phyloP scores from a whole-genome alignment of 2,329 filamentous ascomycete genomes.

The Ophiostoma sp. region DNA sequence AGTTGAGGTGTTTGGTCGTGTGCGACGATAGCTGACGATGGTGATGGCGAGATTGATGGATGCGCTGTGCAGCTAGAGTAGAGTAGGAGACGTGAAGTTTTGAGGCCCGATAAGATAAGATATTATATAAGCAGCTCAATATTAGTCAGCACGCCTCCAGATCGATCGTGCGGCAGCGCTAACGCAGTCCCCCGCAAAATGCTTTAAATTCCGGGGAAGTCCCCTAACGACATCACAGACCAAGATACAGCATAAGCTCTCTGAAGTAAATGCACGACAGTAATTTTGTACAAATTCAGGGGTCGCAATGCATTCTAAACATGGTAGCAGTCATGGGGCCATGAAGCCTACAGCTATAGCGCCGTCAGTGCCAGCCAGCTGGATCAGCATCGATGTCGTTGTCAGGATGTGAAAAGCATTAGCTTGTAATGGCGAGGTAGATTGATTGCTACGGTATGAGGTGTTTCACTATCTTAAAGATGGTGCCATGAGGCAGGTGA shows the following conservation, averaged over 20 bases:
- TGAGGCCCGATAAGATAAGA: slow-evolving; percentile 6
- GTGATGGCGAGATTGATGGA: neutral
- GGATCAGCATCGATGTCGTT: too few relatives aligned
- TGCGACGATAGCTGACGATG: neutral
- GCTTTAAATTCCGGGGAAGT: neutral
- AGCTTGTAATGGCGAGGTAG: too few relatives aligned
- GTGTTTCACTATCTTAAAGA: too few relatives aligned
- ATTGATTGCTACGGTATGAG: too few relatives aligned
- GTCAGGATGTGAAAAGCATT: too few relatives aligned
- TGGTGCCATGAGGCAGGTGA: too few relatives aligned
- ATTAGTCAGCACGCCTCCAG: neutral
- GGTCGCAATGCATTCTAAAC: too few relatives aligned
- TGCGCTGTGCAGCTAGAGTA: too few relatives aligned
- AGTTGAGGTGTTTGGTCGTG: neutral
- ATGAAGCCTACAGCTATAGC: too few relatives aligned
- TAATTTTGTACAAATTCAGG: neutral
- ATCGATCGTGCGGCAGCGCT: neutral
- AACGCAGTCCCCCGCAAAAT: slow-evolving; percentile 1
- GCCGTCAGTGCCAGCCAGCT: too few relatives aligned
- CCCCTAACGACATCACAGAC: neutral
- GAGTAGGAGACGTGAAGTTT: neutral
- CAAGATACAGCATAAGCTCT: neutral
- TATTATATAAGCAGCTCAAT: neutral
- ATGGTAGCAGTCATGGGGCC: too few relatives aligned
- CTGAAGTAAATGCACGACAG: neutral